Conservation (phyloP, 352 stramenopile genomes). For the Globisporangium middletonii region DNA sequence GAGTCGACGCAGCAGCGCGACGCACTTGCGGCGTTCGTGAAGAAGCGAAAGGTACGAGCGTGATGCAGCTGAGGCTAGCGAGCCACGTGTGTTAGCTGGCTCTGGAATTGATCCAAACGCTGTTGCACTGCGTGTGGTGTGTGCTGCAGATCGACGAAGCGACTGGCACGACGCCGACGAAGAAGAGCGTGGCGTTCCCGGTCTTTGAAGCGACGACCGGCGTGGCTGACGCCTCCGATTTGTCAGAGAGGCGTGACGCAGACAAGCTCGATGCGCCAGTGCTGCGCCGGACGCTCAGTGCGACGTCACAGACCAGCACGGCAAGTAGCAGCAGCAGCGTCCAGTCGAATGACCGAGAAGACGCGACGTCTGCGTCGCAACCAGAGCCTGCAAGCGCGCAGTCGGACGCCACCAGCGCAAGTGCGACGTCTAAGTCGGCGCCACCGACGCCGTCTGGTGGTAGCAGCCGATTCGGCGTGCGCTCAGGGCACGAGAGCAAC, state of each 20-base stretch:
- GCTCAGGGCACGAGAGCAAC: neutral
- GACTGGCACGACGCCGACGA: conserved; percentile 38
- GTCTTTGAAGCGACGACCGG: conserved; percentile 36
- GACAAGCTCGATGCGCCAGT: conserved; percentile 1
- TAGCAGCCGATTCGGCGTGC: conserved; percentile 5
- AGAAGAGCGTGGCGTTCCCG: conserved; percentile 33
- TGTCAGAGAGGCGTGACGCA: neutral
- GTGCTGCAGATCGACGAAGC: conserved; percentile 23
- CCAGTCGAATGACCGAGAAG: conserved; percentile 2
- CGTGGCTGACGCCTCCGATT: neutral
- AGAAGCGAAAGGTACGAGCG: conserved; percentile 36
- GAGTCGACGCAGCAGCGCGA: conserved; percentile 27
- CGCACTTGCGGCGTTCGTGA: conserved; percentile 36
- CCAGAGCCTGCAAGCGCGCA: neutral
- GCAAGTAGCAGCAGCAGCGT: conserved; percentile 16
- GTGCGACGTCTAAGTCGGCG: neutral
- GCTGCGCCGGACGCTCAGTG: conserved; percentile 2
- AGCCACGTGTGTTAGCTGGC: too few species aligned
- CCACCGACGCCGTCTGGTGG: conserved; percentile 5
- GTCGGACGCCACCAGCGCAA: neutral
- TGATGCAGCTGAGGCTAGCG: too few species aligned
- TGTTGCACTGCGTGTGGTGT: neutral
- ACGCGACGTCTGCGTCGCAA: neutral
- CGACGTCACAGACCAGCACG: conserved; percentile 11
- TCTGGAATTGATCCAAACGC: neutral